Conservation (phyloP, 140 eudicot species). For the Senecio squalidus region DNA sequence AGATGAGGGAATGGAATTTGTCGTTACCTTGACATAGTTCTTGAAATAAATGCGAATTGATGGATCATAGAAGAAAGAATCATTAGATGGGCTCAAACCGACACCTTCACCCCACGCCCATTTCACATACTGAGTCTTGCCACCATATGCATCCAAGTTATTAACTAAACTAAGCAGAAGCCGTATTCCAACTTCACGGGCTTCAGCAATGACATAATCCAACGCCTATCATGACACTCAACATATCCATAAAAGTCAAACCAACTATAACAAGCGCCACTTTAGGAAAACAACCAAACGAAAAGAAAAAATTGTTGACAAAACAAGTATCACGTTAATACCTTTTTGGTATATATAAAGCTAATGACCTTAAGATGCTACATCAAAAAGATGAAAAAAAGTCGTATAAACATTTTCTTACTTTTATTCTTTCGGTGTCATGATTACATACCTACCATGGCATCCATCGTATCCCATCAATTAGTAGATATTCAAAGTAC, state of each 20-base stretch:
- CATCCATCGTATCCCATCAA: not conserved
- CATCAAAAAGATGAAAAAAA: not conserved
- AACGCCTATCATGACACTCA: slow-evolving; percentile 48
- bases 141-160: slow-evolving; percentile 89
- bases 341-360: too few relatives aligned
- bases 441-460: not conserved
- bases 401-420: not conserved
- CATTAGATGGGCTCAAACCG: slow-evolving; percentile 75
- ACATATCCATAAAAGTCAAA: not conserved
- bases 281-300: not conserved
- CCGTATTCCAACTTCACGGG: slow-evolving; percentile 68
- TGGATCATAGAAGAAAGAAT: slow-evolving; percentile 89
- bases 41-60: slow-evolving; percentile 77
- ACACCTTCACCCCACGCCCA: slow-evolving; percentile 97
- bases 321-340: not conserved
- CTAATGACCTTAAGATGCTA: not conserved
- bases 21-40: slow-evolving; percentile 72
- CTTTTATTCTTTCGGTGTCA: not conserved
- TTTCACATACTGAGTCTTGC: slow-evolving; percentile 87
- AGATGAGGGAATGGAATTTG: not conserved
- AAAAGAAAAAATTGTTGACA: not conserved
- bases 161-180: slow-evolving; percentile 76
- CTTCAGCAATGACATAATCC: slow-evolving; percentile 92
- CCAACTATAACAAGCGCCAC: not conserved
- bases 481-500: not conserved